Evolutionary conservation across 495 filamentous ascomycete genomes (phyloP), one percentile per base, ranked within the genome.

Genomic region (Penicillium cinerascens): DNA sequence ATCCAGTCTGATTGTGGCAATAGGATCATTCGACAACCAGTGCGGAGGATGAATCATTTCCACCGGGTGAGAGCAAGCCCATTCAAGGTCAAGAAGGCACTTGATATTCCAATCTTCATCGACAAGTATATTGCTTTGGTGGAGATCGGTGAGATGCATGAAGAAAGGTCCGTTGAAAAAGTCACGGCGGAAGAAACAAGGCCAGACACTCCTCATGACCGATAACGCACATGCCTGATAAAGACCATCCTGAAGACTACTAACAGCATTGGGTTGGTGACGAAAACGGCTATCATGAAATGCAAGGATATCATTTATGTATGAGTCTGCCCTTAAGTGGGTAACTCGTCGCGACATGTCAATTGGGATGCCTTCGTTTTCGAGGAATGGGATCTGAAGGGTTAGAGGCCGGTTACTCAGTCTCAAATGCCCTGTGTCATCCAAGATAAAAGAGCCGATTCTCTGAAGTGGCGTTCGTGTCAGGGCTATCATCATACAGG

Each of bases 251-350:
- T 49, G n/a, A 1, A 46, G 40, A 47, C 52, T 44, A 15, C 29
- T 42, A 0, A 63, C 38, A 1, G 65, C 58, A 36, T 71, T 70
- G 0, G 54, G 67, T n/a, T 70, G 51, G 37, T 44, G 36, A 9
- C 66, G 60, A 25, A 73, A 47, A 2, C 59, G 52, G 10, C 50
- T 42, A 37, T 68, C 60, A 48, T 72, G 66, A 26, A 59, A 51
- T 5, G 36, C 22, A 2, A 23, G 22, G 6, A 13, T n/a, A 71
- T 38, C 16, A 68, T 74, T 60, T 13, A 63, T 22, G 56, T 68
- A 73, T 15, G 69, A 63, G 44, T 73, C 63, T n/a, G n/a, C n/a
- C n/a, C n/a, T n/a, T n/a, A 49, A 54, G 54, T 74, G 63, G 16
- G 65, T 74, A 25, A 54, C 17, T 22, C 65, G 54, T 23, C 64